phyloP scores from a whole-genome alignment of 345 rosid genomes.

The Luvunga scandens region DNA sequence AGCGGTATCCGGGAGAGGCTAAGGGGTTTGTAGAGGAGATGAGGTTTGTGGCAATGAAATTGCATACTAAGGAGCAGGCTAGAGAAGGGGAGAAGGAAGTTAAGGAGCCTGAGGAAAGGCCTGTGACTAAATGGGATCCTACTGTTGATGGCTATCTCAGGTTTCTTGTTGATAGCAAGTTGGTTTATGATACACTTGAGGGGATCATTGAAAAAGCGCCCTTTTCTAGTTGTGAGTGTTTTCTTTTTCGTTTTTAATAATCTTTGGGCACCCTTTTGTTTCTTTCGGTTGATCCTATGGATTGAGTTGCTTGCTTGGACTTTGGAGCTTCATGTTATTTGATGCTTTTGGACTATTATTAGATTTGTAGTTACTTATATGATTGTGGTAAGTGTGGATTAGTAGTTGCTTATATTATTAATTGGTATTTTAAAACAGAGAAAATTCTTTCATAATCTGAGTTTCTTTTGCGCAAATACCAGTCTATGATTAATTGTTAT shows the following conservation, averaged over 20 bases:
- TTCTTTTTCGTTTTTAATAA: not conserved
- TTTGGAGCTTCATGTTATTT: not conserved
- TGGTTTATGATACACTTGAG: conserved; percentile 92
- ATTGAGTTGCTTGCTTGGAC: not conserved
- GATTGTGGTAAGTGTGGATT: not conserved
- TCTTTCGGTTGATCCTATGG: not conserved
- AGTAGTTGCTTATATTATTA: not conserved
- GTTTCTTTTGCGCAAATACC: not conserved
- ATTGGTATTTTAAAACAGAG: not conserved
- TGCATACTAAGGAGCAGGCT: conserved; percentile 85
- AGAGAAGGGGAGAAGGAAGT: conserved; percentile 86
- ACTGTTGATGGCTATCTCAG: conserved; percentile 75
- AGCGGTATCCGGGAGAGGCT: conserved; percentile 81
- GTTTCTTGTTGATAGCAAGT: conserved; percentile 86
- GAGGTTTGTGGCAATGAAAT: conserved; percentile 96
- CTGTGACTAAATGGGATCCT: conserved; percentile 75
- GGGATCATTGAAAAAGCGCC: conserved; percentile 55
- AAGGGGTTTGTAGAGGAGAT: conserved; percentile 99
- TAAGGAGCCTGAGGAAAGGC: conserved; percentile 62
- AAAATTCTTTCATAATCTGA: too few relatives aligned
- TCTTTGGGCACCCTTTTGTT: conserved; percentile 7
- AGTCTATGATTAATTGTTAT: not conserved
- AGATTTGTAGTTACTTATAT: not conserved
- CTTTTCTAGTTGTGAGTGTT: conserved; percentile 70
- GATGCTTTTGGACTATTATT: not conserved